phyloP scores from a whole-genome alignment of 371 early-diverging fungal species.

The Cokeromyces recurvatus region DNA sequence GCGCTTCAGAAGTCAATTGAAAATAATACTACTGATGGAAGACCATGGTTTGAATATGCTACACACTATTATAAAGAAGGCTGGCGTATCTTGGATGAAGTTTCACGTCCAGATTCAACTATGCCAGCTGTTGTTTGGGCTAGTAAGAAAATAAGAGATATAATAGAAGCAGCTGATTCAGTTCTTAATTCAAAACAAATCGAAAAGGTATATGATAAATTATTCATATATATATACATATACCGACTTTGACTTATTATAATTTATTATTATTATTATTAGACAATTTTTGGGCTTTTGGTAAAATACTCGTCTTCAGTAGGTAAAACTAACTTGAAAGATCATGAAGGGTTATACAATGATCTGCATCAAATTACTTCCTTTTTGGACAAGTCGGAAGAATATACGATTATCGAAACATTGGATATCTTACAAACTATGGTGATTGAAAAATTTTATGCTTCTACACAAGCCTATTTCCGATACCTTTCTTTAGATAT shows the following conservation, averaged over 20 bases:
- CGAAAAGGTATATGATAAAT: constrained; percentile 17
- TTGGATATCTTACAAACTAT: constrained; percentile 20
- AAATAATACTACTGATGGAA: constrained; percentile 21
- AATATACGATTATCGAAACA: background rate
- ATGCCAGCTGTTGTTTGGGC: constrained; percentile 29
- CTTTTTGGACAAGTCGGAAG: constrained; percentile 3
- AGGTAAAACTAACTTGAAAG: background rate
- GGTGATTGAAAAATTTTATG: constrained; percentile 20
- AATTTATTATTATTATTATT: background rate
- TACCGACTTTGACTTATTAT: too few relatives aligned
- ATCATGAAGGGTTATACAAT: background rate
- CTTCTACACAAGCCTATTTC: constrained; percentile 30
- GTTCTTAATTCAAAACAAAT: background rate
- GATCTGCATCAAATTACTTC: constrained; percentile 13
- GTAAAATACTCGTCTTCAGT: constrained; percentile 12
- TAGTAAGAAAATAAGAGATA: constrained; percentile 3
- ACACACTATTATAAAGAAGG: constrained; percentile 60
- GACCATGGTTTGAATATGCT: constrained; percentile 64
- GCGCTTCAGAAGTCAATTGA: constrained; percentile 27
- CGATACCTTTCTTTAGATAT: constrained; percentile 30
- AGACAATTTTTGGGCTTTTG: constrained; percentile 10
- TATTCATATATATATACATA: too few relatives aligned
- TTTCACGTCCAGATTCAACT: constrained; percentile 9
- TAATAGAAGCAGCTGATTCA: background rate
- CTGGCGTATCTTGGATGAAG: constrained; percentile 56